Evolutionary conservation across 2,329 filamentous ascomycete genomes (phyloP).

Genomic region (Geoglossum cookeanum): DNA sequence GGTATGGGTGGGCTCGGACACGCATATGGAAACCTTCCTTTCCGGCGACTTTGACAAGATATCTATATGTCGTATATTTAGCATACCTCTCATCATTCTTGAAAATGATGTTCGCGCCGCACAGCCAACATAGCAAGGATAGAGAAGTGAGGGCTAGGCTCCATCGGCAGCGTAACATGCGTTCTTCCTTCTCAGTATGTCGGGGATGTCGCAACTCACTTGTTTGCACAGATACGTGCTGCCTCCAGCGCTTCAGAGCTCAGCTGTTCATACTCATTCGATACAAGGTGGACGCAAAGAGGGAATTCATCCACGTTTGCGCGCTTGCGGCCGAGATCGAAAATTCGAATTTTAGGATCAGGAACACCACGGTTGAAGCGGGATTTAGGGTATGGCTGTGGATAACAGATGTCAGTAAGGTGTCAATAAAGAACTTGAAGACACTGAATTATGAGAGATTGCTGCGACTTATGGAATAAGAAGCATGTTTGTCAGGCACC

Average conservation of each 20-base stretch:
- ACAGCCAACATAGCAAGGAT: too few relatives aligned
- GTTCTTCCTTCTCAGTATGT: neutral
- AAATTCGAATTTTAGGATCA: constrained; percentile 76
- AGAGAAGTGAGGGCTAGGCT: too few relatives aligned
- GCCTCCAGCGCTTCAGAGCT: constrained; percentile 98
- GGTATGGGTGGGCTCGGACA: constrained; percentile 88
- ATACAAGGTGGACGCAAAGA: constrained; percentile 96
- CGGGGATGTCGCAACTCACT: constrained; percentile 34
- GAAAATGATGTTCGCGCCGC: too few relatives aligned
- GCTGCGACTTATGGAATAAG: neutral
- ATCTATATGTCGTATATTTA: constrained; percentile 24
- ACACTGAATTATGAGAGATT: neutral
- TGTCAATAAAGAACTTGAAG: neutral
- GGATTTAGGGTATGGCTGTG: constrained; percentile 92
- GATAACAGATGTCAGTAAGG: neutral
- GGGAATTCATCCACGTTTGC: constrained; percentile 99
- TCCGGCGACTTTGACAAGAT: constrained; percentile 49
- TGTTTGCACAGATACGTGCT: constrained; percentile 99
- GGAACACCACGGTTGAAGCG: constrained; percentile 99
- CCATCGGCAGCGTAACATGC: too few relatives aligned
- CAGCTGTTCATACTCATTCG: constrained; percentile 99
- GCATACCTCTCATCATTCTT: too few relatives aligned
- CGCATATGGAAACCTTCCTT: constrained; percentile 56
- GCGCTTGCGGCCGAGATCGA: constrained; percentile 96
- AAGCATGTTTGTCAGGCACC: neutral